phyloP scores from a whole-genome alignment of 2,329 filamentous ascomycete species.

The Pseudogymnoascus sp. region DNA sequence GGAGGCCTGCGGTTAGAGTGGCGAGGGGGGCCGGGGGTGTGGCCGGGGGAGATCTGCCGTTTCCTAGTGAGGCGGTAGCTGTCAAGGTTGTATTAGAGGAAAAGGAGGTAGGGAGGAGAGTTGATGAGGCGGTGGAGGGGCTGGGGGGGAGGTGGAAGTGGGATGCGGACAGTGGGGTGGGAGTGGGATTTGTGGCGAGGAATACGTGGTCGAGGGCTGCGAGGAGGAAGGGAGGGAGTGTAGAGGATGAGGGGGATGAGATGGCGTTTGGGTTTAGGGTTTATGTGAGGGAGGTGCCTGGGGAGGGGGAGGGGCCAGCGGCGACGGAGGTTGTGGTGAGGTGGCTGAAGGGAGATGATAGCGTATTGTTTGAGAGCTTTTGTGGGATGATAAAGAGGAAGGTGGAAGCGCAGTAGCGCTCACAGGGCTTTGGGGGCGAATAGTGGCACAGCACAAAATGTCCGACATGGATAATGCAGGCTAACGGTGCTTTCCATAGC shows the following conservation, averaged over 20 bases:
- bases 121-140: conserved; percentile 25
- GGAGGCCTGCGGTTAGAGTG: conserved; percentile 50
- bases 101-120: conserved; percentile 60
- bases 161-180: conserved; percentile 19
- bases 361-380: conserved; percentile 77
- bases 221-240: conserved; percentile 30
- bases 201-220: conserved; percentile 29
- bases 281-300: conserved; percentile 34
- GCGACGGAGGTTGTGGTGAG: conserved; percentile 47
- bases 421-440: neutral
- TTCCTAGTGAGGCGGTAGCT: conserved; percentile 42
- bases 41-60: conserved; percentile 39
- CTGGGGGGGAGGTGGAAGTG: conserved; percentile 26
- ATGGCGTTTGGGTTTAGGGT: conserved; percentile 54
- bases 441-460: too few species aligned
- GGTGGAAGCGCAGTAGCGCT: neutral
- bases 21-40: conserved; percentile 26
- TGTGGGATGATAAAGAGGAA: conserved; percentile 67
- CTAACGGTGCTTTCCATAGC: too few species aligned
- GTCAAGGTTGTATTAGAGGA: conserved; percentile 53
- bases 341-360: conserved; percentile 71
- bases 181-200: conserved; percentile 25
- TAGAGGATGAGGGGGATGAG: conserved; percentile 18
- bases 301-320: conserved; percentile 28
- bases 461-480: too few species aligned